phyloP scores from a whole-genome alignment of 495 filamentous ascomycete genomes.

The Collariella sp. region DNA sequence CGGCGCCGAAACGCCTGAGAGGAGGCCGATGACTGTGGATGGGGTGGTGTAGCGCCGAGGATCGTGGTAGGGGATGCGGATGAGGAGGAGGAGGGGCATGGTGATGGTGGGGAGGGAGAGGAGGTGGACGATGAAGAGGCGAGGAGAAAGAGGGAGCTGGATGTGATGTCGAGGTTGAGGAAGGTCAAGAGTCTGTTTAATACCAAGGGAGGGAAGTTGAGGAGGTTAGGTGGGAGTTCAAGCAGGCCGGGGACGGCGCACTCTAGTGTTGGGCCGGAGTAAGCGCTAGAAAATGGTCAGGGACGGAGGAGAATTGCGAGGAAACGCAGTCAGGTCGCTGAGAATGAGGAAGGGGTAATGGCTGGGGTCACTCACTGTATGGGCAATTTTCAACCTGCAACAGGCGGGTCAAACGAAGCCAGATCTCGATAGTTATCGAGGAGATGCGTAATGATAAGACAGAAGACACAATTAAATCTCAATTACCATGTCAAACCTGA shows the following conservation, averaged over 20 bases:
- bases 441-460: too few relatives aligned
- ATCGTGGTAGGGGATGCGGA: neutral
- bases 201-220: conserved; percentile 40
- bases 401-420: too few relatives aligned
- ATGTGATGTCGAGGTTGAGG: conserved; percentile 45
- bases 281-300: neutral
- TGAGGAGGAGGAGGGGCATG: neutral
- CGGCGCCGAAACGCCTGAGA: conserved; percentile 14
- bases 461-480: too few relatives aligned
- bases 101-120: conserved; percentile 12
- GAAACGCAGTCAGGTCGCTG: too few relatives aligned
- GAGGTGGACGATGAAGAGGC: conserved; percentile 34
- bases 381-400: too few relatives aligned
- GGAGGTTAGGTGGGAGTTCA: conserved; percentile 17
- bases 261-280: conserved; percentile 13
- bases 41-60: conserved; percentile 11
- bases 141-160: conserved; percentile 46
- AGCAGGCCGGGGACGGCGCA: conserved; percentile 26
- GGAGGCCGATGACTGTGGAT: conserved; percentile 12
- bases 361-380: too few relatives aligned
- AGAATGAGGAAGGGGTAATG: too few relatives aligned
- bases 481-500: too few relatives aligned
- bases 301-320: too few relatives aligned
- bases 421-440: too few relatives aligned
- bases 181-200: conserved; percentile 52